phyloP scores from a whole-genome alignment of 805 yeast genomes.

The Saccharomyces kudriavzevii region DNA sequence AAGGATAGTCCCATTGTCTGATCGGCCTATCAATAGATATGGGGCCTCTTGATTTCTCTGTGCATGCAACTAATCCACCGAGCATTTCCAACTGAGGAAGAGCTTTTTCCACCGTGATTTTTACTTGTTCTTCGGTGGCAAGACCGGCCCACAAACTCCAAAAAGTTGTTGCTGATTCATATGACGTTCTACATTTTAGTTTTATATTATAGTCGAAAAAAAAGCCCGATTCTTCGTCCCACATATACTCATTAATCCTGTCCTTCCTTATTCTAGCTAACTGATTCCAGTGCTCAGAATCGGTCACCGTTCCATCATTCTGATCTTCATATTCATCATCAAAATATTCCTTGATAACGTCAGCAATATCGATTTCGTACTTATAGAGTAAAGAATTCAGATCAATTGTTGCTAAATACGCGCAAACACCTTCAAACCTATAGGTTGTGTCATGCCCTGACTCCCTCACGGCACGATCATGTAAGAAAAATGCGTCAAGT shows the following conservation, averaged over 20 bases:
- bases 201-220: constrained; percentile 79
- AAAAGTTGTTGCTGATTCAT: constrained; percentile 81
- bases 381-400: constrained; percentile 78
- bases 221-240: constrained; percentile 75
- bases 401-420: constrained; percentile 83
- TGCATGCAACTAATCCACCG: constrained; percentile 87
- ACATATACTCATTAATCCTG: constrained; percentile 58
- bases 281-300: constrained; percentile 52
- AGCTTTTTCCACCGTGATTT: constrained; percentile 45
- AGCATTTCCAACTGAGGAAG: constrained; percentile 66
- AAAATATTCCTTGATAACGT: constrained; percentile 49
- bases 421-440: constrained; percentile 83
- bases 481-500: constrained; percentile 81
- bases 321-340: constrained; percentile 37
- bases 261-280: constrained; percentile 47
- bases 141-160: constrained; percentile 88
- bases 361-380: constrained; percentile 80
- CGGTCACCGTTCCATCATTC: constrained; percentile 36
- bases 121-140: constrained; percentile 64
- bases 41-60: constrained; percentile 64
- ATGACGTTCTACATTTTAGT: constrained; percentile 44
- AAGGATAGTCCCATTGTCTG: constrained; percentile 97
- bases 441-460: constrained; percentile 94
- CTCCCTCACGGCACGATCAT: constrained; percentile 92
- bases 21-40: constrained; percentile 66